Percentiles rank a stretch among this genome's conserved stretches.
phyloP scores from a whole-genome alignment of 495 filamentous ascomycete genomes.

The Neurospora intermedia region DNA sequence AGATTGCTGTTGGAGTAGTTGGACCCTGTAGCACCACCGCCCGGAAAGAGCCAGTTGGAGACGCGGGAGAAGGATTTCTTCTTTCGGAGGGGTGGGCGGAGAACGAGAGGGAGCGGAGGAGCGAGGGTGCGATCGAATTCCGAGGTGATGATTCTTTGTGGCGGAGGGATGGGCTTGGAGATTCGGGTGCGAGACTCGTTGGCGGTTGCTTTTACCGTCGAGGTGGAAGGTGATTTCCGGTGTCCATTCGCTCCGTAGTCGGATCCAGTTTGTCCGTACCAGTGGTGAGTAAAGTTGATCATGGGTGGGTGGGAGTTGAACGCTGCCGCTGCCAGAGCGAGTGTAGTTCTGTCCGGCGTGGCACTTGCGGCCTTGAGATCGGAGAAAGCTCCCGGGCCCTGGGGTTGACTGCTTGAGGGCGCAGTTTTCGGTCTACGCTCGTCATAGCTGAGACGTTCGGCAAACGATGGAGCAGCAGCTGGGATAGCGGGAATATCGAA shows the following conservation, averaged over 20 bases:
- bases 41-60: slow-evolving; percentile 43
- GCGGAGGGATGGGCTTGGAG: not conserved
- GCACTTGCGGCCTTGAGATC: not conserved
- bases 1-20: not conserved
- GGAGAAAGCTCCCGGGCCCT: slow-evolving; percentile 8
- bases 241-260: not conserved
- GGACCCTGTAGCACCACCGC: not conserved
- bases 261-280: not conserved
- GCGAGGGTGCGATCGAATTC: slow-evolving; percentile 31
- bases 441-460: slow-evolving; percentile 35
- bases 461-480: slow-evolving; percentile 38
- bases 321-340: slow-evolving; percentile 9
- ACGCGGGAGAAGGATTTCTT: slow-evolving; percentile 49
- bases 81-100: slow-evolving; percentile 40
- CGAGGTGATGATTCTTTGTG: slow-evolving; percentile 5
- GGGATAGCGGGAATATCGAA: slow-evolving; percentile 33
- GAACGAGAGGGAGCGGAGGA: slow-evolving; percentile 41
- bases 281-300: not conserved
- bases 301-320: slow-evolving; percentile 11
- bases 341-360: slow-evolving; percentile 8
- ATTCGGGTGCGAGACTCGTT: not conserved
- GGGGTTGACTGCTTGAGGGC: slow-evolving; percentile 13
- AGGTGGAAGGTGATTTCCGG: not conserved
- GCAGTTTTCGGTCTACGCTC: slow-evolving; percentile 24
- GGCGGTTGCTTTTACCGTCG: not conserved